These are phyloP conservation scores for Rhizophagus prolifer DNA, from an alignment of 192 early-diverging fungal species.

Conservation along the genomic window DNA sequence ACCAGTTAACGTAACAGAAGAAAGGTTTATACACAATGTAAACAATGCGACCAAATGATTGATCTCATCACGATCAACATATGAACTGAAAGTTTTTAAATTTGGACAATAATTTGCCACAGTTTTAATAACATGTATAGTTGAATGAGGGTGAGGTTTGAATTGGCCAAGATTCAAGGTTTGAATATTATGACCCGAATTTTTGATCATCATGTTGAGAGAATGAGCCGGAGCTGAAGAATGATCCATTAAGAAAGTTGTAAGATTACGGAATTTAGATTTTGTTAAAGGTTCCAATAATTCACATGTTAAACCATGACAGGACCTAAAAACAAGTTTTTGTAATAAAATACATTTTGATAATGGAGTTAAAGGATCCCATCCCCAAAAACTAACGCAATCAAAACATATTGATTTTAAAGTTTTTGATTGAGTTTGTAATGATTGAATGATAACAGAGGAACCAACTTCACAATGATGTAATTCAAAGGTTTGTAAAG, in stretches of 20 bases:
- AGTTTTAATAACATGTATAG: neutral
- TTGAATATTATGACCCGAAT: neutral
- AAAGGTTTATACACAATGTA: neutral
- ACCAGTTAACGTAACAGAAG: neutral
- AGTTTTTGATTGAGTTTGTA: constrained; percentile 10
- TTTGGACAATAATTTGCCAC: constrained; percentile 18
- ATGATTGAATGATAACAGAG: neutral
- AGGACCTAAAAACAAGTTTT: neutral
- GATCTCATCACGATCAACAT: neutral
- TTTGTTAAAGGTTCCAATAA: constrained; percentile 12
- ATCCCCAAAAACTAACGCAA: constrained; percentile 6
- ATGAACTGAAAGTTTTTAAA: neutral
- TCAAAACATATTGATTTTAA: constrained; percentile 1
- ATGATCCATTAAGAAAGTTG: neutral
- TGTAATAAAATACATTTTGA: neutral
- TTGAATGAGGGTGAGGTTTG: neutral
- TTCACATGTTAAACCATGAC: constrained; percentile 8
- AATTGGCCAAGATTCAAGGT: constrained; percentile 6
- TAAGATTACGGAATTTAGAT: neutral
- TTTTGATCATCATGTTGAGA: constrained; percentile 4
- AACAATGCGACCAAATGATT: neutral
- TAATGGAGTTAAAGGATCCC: constrained; percentile 2
- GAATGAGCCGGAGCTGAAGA: neutral
- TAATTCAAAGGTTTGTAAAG: constrained; percentile 18
- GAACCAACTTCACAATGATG: constrained; percentile 6